Conservation (phyloP, 2,329 filamentous ascomycete genomes). For the Monilinia fructigena region DNA sequence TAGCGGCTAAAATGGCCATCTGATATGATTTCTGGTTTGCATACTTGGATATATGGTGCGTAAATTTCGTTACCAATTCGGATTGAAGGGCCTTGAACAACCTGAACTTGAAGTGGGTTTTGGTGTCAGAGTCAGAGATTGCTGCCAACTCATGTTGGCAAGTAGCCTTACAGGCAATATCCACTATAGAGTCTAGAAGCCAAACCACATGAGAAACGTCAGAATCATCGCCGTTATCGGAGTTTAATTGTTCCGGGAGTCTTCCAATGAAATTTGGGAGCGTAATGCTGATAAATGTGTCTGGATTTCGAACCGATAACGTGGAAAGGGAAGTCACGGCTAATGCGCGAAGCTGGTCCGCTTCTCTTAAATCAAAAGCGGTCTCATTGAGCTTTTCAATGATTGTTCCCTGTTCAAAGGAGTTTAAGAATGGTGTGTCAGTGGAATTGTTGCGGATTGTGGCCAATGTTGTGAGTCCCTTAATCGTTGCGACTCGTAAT, state of each 20-base stretch:
- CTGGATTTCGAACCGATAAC: conserved; percentile 32
- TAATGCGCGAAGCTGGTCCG: conserved; percentile 28
- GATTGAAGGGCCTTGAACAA: conserved; percentile 32
- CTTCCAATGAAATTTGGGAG: conserved; percentile 32
- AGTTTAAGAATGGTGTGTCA: conserved; percentile 27
- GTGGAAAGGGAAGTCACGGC: conserved; percentile 32
- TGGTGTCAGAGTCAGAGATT: conserved; percentile 6
- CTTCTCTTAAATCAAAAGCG: conserved; percentile 24
- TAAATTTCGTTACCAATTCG: conserved; percentile 29
- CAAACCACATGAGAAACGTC: conserved; percentile 26
- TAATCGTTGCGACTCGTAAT: conserved; percentile 30
- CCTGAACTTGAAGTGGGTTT: conserved; percentile 27
- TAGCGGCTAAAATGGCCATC: conserved; percentile 31
- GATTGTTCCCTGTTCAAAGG: conserved; percentile 31
- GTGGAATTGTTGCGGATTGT: conserved; percentile 30
- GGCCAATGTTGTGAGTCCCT: conserved; percentile 34
- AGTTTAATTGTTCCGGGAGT: conserved; percentile 30
- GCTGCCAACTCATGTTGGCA: conserved; percentile 24
- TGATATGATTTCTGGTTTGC: conserved; percentile 31
- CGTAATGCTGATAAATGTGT: conserved; percentile 32
- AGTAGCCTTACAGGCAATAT: conserved; percentile 30
- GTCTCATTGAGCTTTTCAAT: conserved; percentile 34
- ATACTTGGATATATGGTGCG: conserved; percentile 22
- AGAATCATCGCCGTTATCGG: conserved; percentile 1
- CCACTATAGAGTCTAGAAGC: conserved; percentile 30